Evolutionary conservation across 208 protist species (phyloP).

Genomic region (Strigomonas culicis): DNA sequence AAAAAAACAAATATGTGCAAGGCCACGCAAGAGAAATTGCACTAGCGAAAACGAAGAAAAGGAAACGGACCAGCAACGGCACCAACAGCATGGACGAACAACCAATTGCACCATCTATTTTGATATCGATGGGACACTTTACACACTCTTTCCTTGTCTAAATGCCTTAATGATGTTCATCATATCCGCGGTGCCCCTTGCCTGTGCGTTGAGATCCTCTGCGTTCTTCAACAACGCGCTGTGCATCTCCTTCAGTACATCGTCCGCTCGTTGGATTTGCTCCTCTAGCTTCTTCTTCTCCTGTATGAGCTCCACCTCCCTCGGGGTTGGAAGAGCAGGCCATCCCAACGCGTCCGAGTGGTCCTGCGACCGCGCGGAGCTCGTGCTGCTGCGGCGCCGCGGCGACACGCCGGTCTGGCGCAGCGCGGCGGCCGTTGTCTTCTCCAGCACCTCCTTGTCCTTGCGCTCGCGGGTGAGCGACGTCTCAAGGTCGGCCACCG

Average conservation of each 20-base stretch:
- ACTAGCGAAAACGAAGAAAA: not conserved
- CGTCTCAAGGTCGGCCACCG: slow-evolving; percentile 28
- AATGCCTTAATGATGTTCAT: slow-evolving; percentile 4
- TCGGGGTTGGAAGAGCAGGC: no score
- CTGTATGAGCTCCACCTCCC: slow-evolving; percentile 18
- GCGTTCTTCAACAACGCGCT: not conserved
- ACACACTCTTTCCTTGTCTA: not conserved
- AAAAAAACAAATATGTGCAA: no score
- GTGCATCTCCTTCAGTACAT: slow-evolving; percentile 21
- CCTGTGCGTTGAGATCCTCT: slow-evolving; percentile 2
- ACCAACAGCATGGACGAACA: no score
- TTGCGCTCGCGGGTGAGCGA: slow-evolving; percentile 24
- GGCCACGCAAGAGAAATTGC: not conserved
- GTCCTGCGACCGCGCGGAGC: slow-evolving; percentile 27
- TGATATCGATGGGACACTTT: not conserved
- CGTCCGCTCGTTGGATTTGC: slow-evolving; percentile 24
- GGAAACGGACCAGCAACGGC: no score
- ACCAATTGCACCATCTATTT: no score
- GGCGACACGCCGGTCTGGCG: not conserved
- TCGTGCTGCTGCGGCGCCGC: not conserved
- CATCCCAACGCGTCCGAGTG: slow-evolving; percentile 29
- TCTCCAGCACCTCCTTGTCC: slow-evolving; percentile 8
- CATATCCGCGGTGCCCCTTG: slow-evolving; percentile 3
- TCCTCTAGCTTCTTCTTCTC: slow-evolving; percentile 20
- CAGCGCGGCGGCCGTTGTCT: not conserved